Conservation (phyloP, 768 basidiomycete species). For the Macrolepiota fuliginosa region DNA sequence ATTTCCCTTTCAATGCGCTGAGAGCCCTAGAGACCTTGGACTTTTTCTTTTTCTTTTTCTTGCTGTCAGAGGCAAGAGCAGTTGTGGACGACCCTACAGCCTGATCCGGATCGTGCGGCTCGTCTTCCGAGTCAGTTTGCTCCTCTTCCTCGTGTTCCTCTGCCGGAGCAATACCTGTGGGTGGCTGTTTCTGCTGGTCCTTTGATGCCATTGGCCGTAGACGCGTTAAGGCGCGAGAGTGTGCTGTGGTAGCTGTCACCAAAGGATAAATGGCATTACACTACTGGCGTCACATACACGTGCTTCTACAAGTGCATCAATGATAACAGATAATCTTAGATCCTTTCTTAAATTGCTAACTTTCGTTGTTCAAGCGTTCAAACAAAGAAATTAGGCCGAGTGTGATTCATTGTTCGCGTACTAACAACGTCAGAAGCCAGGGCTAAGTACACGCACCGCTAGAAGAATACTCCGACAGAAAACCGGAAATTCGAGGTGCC, state of each 20-base stretch:
- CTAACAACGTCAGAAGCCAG: no score
- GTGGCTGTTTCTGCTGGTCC: not conserved
- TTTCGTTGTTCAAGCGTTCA: no score
- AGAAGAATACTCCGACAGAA: no score
- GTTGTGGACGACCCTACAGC: conserved; percentile 17
- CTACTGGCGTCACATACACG: not conserved
- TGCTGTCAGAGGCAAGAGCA: conserved; percentile 23
- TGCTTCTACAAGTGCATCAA: not conserved
- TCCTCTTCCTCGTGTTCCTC: conserved; percentile 3
- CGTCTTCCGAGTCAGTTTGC: conserved; percentile 5
- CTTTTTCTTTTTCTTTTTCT: conserved; percentile 91
- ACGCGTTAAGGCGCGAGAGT: not conserved
- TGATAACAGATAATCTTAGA: conserved; percentile 9
- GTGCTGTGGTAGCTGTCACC: not conserved
- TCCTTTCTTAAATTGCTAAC: not conserved
- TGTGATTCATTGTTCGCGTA: no score
- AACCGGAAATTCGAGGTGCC: no score
- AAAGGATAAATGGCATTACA: not conserved
- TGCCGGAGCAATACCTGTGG: not conserved
- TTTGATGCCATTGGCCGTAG: not conserved
- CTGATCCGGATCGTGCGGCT: not conserved
- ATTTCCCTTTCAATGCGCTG: conserved; percentile 44
- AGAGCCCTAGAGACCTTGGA: conserved; percentile 60
- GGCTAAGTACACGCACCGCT: no score
- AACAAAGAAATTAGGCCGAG: no score